phyloP scores from a whole-genome alignment of 345 rosid genomes.

The Theobroma cacao region DNA sequence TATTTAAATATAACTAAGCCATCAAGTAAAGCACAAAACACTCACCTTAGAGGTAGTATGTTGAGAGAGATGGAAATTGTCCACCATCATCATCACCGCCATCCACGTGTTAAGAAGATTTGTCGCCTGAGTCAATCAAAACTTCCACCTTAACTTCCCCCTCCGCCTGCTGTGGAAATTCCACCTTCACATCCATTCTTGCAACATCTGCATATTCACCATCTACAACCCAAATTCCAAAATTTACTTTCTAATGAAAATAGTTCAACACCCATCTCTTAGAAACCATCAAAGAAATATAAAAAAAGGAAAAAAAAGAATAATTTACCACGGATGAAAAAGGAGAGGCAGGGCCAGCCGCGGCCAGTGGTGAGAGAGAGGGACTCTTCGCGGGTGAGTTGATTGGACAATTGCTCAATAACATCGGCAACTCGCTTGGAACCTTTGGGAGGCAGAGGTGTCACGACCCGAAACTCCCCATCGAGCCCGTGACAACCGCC shows the following conservation, averaged over 20 bases:
- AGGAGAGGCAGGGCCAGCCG: constrained; percentile 37
- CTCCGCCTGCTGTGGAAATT: not conserved
- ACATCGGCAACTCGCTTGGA: constrained; percentile 18
- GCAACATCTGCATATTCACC: not conserved
- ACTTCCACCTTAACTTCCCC: constrained; percentile 3
- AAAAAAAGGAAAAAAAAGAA: not conserved
- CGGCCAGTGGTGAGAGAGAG: constrained; percentile 31
- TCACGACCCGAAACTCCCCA: too few species aligned
- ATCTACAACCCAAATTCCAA: constrained; percentile 11
- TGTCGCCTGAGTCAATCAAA: not conserved
- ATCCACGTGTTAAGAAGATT: not conserved
- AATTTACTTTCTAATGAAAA: not conserved
- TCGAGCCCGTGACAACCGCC: too few species aligned
- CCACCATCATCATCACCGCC: not conserved
- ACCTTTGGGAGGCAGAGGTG: constrained; percentile 10
- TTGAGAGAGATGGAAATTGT: not conserved
- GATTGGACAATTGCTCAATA: constrained; percentile 18
- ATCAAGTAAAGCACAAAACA: not conserved
- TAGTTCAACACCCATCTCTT: not conserved
- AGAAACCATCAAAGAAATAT: not conserved
- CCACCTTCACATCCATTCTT: not conserved
- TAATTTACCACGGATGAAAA: constrained; percentile 24
- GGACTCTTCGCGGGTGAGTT: constrained; percentile 25
- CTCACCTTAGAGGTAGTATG: not conserved
- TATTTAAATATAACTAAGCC: not conserved